Evolutionary conservation across 306 rosid genomes (phyloP), one percentile per base, ranked within the genome.

Genomic region (Herpetospermum pedunculosum): DNA sequence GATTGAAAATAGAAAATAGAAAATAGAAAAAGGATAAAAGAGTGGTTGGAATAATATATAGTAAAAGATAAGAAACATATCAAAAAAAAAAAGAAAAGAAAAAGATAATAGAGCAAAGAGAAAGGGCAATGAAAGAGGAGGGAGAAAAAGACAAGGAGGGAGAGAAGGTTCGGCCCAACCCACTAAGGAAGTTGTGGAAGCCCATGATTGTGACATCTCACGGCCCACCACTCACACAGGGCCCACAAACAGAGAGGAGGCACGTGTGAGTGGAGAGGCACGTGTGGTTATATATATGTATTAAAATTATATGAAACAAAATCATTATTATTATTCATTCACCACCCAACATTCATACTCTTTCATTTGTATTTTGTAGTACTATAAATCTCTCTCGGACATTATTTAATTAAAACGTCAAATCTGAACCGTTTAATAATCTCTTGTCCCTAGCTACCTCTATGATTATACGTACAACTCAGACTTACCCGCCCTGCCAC

Each of bases 131-230:
- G 72, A 23, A 25, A 57, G 64, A 57, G 19, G 19, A 11, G 10
- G 64, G 32, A 48, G 37, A 57, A 57, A 28, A 28, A 57, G 64
- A 57, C 64, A 60, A 30, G 68, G 68, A 60, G 43, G 23, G 43
- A 16, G 69, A 60, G 69, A 60, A 32, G 69, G 69, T 60, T 60
- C 69, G 69, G 69, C 69, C 69, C 69, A 57, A 57, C 64, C 64
- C 64, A 57, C 64, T 57, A 57, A 57, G 64, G 37, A 28, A 57
- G 38, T 57, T 57, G 64, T 28, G 64, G 64, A 60, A 60, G 69
- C 69, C 69, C 69, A 60, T 60, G 69, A 60, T 60, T 16, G 43
- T 60, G 69, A 60, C 69, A 60, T 32, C 26, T 32, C 69, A 7
- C 69, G 69, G 69, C 40, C 69, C 69, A 57, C 69, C 69, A 60